phyloP scores from a whole-genome alignment of 108 stramenopile species.

The Conticribra guillardii region DNA sequence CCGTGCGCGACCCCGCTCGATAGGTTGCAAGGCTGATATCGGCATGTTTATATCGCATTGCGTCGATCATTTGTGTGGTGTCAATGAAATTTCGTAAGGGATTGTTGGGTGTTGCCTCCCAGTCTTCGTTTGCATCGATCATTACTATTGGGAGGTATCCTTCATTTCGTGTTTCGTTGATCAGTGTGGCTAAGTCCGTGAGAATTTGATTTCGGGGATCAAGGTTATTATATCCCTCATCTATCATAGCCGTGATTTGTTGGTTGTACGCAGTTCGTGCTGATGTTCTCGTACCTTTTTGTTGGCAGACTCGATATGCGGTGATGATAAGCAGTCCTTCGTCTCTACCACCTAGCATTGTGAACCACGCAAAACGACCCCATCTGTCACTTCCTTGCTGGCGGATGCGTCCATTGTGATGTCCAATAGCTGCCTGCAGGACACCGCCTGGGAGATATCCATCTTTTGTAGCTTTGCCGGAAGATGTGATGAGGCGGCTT shows the following conservation, averaged over 20 bases:
- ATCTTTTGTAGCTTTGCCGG: too few species aligned
- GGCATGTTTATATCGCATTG: too few species aligned
- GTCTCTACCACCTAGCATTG: slow-evolving; percentile 3
- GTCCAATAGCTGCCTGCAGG: too few species aligned
- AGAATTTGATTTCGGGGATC: not conserved
- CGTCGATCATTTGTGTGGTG: too few species aligned
- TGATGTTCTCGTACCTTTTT: not conserved
- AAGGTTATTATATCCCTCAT: not conserved
- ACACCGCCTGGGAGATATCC: too few species aligned
- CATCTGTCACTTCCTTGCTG: too few species aligned
- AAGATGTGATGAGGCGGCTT: too few species aligned
- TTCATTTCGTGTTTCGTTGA: not conserved
- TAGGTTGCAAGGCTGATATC: too few species aligned
- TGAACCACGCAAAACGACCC: slow-evolving; percentile 5
- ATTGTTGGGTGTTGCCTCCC: too few species aligned
- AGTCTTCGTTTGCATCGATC: slow-evolving; percentile 14
- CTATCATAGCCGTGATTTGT: not conserved
- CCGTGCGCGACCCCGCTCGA: too few species aligned
- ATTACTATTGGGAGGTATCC: slow-evolving; percentile 1
- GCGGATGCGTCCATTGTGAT: too few species aligned
- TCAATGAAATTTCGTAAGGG: too few species aligned
- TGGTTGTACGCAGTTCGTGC: not conserved
- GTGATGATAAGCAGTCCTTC: slow-evolving; percentile 9
- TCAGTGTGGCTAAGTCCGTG: not conserved
- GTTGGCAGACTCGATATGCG: slow-evolving; percentile 5